Percentiles rank a stretch among this genome's conserved stretches.
These are phyloP conservation scores for Tuber indicum DNA, from an alignment of 495 filamentous ascomycete species.

Conservation along the genomic window DNA sequence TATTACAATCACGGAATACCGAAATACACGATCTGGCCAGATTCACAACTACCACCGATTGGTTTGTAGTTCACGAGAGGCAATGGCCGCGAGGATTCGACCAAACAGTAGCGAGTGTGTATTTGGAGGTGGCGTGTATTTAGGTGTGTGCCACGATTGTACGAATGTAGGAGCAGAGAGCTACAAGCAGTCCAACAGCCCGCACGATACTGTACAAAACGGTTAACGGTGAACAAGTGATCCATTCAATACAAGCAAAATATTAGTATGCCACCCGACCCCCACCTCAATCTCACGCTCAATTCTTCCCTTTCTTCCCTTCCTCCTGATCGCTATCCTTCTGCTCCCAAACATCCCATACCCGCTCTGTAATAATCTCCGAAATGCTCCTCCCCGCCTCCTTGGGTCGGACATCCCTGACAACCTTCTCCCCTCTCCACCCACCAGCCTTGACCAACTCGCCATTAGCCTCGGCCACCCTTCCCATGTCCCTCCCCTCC, in stretches of 20 bases:
- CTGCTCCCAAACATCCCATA: conserved; percentile 66
- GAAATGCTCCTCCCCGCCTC: conserved; percentile 74
- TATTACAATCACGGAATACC: not conserved
- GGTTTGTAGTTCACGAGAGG: too few relatives aligned
- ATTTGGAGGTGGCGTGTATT: too few relatives aligned
- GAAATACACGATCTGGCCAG: too few relatives aligned
- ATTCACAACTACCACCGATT: too few relatives aligned
- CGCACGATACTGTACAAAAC: not conserved
- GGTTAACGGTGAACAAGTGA: not conserved
- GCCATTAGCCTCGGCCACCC: conserved; percentile 10
- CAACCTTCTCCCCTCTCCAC: conserved; percentile 53
- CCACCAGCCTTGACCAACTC: conserved; percentile 31
- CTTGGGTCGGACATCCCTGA: conserved; percentile 63
- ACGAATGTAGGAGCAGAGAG: not conserved
- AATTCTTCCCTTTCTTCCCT: conserved; percentile 26
- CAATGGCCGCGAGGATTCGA: too few relatives aligned
- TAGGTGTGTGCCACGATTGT: too few relatives aligned
- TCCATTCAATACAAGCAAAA: not conserved
- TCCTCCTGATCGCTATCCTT: conserved; percentile 40
- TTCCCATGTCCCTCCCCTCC: conserved; percentile 24
- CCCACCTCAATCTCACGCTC: conserved; percentile 12
- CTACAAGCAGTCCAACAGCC: not conserved
- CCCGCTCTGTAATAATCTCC: conserved; percentile 74
- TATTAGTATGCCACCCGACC: not conserved
- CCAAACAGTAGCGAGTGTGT: too few relatives aligned